These are phyloP conservation scores for Austropuccinia psidii DNA, from an alignment of 1,284 basidiomycete genomes.

Conservation along the genomic window DNA sequence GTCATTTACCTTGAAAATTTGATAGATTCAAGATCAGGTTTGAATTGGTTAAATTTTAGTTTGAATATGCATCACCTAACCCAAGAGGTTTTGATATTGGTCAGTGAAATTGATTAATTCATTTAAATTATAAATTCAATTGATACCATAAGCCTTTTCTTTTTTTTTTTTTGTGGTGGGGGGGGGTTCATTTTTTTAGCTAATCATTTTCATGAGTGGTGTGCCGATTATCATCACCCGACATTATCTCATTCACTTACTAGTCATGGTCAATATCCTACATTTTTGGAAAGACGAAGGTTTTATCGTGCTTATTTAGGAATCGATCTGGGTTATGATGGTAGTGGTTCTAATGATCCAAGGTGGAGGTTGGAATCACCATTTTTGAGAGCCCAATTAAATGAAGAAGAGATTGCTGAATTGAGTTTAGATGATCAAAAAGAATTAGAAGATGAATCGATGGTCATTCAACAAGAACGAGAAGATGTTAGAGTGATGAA, in stretches of 20 bases:
- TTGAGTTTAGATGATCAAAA: background rate
- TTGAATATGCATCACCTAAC: slow-evolving; percentile 85
- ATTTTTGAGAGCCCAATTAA: background rate
- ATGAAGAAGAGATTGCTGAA: slow-evolving; percentile 8
- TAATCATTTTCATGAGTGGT: slow-evolving; percentile 55
- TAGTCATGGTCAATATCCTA: slow-evolving; percentile 63
- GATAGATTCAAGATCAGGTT: background rate
- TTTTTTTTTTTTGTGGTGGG: slow-evolving; percentile 68
- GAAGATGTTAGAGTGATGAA: slow-evolving; percentile 41
- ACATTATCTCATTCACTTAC: slow-evolving; percentile 65
- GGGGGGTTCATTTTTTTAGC: slow-evolving; percentile 47
- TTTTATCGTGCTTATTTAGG: slow-evolving; percentile 75
- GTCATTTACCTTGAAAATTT: background rate
- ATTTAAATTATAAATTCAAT: background rate
- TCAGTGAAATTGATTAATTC: slow-evolving; percentile 7
- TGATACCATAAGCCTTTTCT: background rate
- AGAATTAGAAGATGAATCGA: background rate
- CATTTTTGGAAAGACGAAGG: slow-evolving; percentile 61
- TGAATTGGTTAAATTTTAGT: slow-evolving; percentile 53
- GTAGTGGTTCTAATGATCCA: background rate
- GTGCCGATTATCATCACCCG: slow-evolving; percentile 69
- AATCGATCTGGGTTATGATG: background rate
- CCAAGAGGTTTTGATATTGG: slow-evolving; percentile 77
- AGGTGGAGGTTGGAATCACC: background rate
- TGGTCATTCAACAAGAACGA: background rate